Evolutionary conservation across 768 basidiomycete species (phyloP).

Genomic region (Suillus occidentalis): DNA sequence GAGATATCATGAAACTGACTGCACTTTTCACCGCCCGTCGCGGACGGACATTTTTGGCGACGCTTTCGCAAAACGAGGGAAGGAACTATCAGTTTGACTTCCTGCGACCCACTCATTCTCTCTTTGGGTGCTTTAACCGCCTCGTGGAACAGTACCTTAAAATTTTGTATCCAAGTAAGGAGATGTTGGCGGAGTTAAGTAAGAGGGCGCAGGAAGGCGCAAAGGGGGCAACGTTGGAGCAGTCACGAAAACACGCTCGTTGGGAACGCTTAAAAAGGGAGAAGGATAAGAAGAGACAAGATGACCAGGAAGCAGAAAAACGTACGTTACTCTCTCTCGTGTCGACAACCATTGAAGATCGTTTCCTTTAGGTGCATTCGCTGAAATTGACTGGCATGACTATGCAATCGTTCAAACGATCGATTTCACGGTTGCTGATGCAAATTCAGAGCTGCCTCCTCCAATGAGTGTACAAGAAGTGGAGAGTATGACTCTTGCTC

Average conservation of each 20-base stretch:
- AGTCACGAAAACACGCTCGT: conserved; percentile 75
- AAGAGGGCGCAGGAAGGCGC: conserved; percentile 63
- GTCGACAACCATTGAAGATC: neutral
- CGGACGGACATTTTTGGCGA: conserved; percentile 81
- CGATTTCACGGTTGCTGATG: conserved; percentile 93
- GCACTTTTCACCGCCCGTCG: conserved; percentile 94
- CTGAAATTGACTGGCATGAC: conserved; percentile 99
- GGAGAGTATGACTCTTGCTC: conserved; percentile 93
- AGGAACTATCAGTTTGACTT: conserved; percentile 99
- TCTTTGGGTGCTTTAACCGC: conserved; percentile 96
- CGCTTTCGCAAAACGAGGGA: conserved; percentile 85
- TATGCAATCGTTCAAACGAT: conserved; percentile 98
- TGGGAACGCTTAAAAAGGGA: conserved; percentile 88
- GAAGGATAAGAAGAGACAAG: conserved; percentile 80
- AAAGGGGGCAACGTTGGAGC: conserved; percentile 77
- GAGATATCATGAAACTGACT: conserved; percentile 94
- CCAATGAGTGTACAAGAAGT: conserved; percentile 96
- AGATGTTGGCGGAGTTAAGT: conserved; percentile 71
- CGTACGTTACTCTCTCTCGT: conserved; percentile 47
- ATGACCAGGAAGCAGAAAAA: conserved; percentile 91
- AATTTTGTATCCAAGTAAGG: conserved; percentile 81
- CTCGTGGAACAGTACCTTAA: conserved; percentile 96
- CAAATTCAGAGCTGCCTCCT: conserved; percentile 88
- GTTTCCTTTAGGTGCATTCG: conserved; percentile 71
- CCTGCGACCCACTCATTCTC: conserved; percentile 90